phyloP scores from a whole-genome alignment of 495 filamentous ascomycete species.

The Podospora sp. region DNA sequence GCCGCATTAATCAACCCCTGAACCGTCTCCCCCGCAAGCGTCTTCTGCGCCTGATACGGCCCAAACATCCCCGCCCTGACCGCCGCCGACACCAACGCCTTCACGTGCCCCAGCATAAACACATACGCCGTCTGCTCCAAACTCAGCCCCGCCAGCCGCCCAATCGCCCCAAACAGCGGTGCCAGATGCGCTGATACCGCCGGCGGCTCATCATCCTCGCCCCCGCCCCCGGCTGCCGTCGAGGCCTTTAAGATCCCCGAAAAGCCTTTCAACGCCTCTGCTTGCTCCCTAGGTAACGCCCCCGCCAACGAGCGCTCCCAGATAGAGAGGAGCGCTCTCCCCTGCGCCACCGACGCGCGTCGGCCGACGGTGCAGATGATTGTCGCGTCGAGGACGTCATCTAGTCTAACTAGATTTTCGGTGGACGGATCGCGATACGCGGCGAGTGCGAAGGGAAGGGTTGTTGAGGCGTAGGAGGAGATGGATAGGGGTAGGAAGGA shows the following conservation, averaged over 20 bases:
- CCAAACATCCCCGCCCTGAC: slow-evolving; percentile 88
- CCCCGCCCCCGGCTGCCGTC: neutral
- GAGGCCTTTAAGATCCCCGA: slow-evolving; percentile 34
- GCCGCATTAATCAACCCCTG: slow-evolving; percentile 63
- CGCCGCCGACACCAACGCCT: slow-evolving; percentile 84
- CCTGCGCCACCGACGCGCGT: slow-evolving; percentile 81
- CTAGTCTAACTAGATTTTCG: slow-evolving; percentile 57
- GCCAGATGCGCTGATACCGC: slow-evolving; percentile 68
- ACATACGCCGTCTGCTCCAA: slow-evolving; percentile 73
- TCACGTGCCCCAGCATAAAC: slow-evolving; percentile 85
- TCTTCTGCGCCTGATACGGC: slow-evolving; percentile 83
- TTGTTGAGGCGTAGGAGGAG: slow-evolving; percentile 72
- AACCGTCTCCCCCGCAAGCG: slow-evolving; percentile 69
- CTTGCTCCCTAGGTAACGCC: slow-evolving; percentile 10
- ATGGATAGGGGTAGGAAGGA: slow-evolving; percentile 80
- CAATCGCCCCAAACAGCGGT: slow-evolving; percentile 78
- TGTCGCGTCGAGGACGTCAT: slow-evolving; percentile 84
- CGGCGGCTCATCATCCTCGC: slow-evolving; percentile 28
- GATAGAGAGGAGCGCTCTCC: slow-evolving; percentile 80
- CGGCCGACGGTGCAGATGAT: slow-evolving; percentile 86
- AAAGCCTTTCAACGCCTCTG: slow-evolving; percentile 37
- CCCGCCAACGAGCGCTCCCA: slow-evolving; percentile 75
- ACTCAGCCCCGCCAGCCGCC: slow-evolving; percentile 61
- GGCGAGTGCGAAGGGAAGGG: slow-evolving; percentile 82
- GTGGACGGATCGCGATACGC: slow-evolving; percentile 64